Percentiles rank a stretch among this genome's conserved stretches.
phyloP scores from a whole-genome alignment of 306 rosid genomes.

The Cucumis melo region DNA sequence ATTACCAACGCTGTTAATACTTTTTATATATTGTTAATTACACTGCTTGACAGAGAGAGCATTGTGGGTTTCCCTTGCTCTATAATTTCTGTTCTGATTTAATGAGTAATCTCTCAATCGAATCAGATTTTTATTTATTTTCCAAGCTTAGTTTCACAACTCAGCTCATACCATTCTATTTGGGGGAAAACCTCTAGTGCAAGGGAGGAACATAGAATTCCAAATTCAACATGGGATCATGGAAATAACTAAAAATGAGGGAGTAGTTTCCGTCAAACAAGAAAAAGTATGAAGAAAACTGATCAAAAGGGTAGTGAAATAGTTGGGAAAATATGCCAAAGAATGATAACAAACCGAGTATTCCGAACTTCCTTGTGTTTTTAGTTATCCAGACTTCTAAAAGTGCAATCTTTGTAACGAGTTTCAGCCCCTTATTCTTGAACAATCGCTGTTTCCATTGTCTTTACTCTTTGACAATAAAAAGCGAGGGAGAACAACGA shows the following conservation, averaged over 20 bases:
- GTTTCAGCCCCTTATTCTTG: not conserved
- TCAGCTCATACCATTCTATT: not conserved
- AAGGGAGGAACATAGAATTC: not conserved
- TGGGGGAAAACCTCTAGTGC: not conserved
- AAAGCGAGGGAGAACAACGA: not conserved
- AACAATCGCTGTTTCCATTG: not conserved
- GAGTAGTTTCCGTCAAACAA: not conserved
- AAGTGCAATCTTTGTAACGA: not conserved
- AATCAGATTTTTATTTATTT: not conserved
- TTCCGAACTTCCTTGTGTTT: not conserved
- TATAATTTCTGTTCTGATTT: constrained; percentile 14
- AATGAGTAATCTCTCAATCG: not conserved
- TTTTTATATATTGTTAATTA: constrained; percentile 14
- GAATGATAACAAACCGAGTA: not conserved
- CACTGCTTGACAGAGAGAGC: constrained; percentile 21
- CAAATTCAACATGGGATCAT: not conserved
- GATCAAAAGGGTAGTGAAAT: not conserved
- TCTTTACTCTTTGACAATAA: not conserved
- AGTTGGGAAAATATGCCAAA: not conserved
- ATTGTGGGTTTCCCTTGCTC: constrained; percentile 16
- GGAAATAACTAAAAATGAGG: not conserved
- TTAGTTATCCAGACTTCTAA: not conserved
- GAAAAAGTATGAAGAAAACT: not conserved
- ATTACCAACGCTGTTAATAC: constrained; percentile 17
- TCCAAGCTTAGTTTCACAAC: not conserved